Evolutionary conservation across 345 rosid species (phyloP).

Genomic region (Euphorbia lathyris): DNA sequence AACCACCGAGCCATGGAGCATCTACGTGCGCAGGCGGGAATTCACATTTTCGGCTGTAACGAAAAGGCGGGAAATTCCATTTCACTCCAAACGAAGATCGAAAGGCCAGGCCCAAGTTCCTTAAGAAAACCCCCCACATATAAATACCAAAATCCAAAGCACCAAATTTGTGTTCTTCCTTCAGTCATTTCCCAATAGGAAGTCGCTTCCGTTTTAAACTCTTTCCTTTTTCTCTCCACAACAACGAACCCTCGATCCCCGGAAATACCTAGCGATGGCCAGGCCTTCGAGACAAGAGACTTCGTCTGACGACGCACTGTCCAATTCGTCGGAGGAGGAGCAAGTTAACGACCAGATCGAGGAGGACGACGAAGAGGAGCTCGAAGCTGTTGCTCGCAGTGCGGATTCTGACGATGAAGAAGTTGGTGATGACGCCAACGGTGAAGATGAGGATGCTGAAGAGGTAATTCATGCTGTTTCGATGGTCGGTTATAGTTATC

Average conservation of each 20-base stretch:
- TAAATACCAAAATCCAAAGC: background rate
- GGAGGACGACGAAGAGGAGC: slow-evolving; percentile 90
- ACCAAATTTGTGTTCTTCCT: background rate
- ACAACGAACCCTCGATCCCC: slow-evolving; percentile 44
- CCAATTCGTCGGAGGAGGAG: slow-evolving; percentile 67
- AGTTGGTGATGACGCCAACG: slow-evolving; percentile 25
- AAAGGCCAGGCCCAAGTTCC: background rate
- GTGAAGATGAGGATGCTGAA: slow-evolving; percentile 29
- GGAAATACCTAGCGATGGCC: slow-evolving; percentile 33
- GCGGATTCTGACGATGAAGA: slow-evolving; percentile 72
- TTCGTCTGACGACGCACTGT: slow-evolving; percentile 70
- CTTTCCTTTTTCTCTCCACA: background rate
- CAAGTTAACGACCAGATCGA: slow-evolving; percentile 58
- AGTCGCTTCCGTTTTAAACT: slow-evolving; percentile 12
- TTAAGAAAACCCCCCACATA: slow-evolving; percentile 28
- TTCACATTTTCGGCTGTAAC: background rate
- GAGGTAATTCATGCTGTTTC: slow-evolving; percentile 34
- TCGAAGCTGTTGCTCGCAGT: slow-evolving; percentile 92
- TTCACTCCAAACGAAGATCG: slow-evolving; percentile 7
- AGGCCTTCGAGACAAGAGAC: slow-evolving; percentile 46
- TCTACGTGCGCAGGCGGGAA: slow-evolving; percentile 27
- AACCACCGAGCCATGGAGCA: background rate
- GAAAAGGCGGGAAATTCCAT: slow-evolving; percentile 40
- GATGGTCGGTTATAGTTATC: background rate
- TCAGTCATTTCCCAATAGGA: background rate